These are phyloP conservation scores for Lentinula lateritia DNA, from an alignment of 768 basidiomycete genomes.

Conservation along the genomic window DNA sequence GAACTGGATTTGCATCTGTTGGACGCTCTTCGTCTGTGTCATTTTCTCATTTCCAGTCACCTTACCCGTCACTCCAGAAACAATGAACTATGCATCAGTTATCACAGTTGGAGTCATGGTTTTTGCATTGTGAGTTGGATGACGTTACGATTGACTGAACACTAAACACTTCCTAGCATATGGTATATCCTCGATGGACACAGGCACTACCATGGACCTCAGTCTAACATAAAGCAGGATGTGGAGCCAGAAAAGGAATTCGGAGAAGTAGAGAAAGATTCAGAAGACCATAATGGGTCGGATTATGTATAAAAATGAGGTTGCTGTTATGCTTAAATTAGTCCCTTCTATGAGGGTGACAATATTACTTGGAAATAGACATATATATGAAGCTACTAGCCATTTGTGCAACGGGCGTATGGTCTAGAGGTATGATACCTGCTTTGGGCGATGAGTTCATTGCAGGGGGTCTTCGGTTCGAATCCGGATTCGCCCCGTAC, in stretches of 20 bases:
- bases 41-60: conserved; percentile 72
- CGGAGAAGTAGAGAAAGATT: not conserved
- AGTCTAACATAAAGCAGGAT: conserved; percentile 30
- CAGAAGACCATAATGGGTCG: not conserved
- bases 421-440: conserved; percentile 9
- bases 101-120: conserved; percentile 50
- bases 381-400: too few relatives aligned
- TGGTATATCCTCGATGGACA: conserved; percentile 54
- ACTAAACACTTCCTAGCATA: conserved; percentile 19
- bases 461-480: conserved; percentile 9
- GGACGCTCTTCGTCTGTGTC: conserved; percentile 64
- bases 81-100: conserved; percentile 82
- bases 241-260: not conserved
- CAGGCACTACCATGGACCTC: conserved; percentile 54
- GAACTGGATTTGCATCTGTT: conserved; percentile 61
- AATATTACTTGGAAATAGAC: too few relatives aligned
- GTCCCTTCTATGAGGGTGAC: too few relatives aligned
- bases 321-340: too few relatives aligned
- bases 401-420: not conserved
- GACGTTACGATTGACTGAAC: not conserved
- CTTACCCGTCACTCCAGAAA: conserved; percentile 60
- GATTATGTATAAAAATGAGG: not conserved
- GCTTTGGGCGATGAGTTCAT: not conserved
- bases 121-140: conserved; percentile 41
- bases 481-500: conserved; percentile 7